Conservation (phyloP, 2,329 filamentous ascomycete genomes). For the Helotiales sp. region DNA sequence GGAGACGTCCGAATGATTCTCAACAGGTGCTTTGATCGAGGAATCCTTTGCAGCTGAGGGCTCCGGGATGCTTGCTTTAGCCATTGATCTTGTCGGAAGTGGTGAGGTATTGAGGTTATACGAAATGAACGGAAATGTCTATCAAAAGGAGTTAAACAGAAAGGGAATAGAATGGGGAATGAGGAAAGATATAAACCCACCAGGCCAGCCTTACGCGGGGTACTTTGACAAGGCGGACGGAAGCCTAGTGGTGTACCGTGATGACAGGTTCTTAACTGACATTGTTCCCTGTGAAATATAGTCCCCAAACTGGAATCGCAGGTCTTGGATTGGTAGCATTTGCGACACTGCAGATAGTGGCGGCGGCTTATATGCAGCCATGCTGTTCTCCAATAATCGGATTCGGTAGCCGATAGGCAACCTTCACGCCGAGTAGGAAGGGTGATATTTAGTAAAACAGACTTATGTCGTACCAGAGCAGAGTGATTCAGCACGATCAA, state of each 20-base stretch:
- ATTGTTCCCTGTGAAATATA: background rate
- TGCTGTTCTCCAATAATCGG: background rate
- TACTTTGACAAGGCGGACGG: background rate
- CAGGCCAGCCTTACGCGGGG: conserved; percentile 1
- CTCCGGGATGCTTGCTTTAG: background rate
- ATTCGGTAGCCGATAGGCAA: background rate
- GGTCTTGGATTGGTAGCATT: background rate
- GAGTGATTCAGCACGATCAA: background rate
- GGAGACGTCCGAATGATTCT: background rate
- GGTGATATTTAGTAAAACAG: background rate
- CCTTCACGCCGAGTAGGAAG: background rate
- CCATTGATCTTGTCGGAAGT: background rate
- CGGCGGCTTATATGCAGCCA: background rate
- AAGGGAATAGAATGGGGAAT: background rate
- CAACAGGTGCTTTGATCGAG: background rate
- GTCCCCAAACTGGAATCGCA: background rate
- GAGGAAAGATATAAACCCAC: background rate
- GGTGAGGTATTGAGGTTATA: background rate
- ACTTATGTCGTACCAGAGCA: too few relatives aligned
- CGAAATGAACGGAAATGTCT: too few relatives aligned
- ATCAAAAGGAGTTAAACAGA: background rate
- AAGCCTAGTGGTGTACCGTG: background rate
- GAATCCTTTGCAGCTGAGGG: background rate
- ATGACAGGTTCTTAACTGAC: background rate
- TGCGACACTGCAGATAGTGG: background rate